Evolutionary conservation across 2,329 filamentous ascomycete species (phyloP).

Genomic region (Aotearoamyces nothofagi): DNA sequence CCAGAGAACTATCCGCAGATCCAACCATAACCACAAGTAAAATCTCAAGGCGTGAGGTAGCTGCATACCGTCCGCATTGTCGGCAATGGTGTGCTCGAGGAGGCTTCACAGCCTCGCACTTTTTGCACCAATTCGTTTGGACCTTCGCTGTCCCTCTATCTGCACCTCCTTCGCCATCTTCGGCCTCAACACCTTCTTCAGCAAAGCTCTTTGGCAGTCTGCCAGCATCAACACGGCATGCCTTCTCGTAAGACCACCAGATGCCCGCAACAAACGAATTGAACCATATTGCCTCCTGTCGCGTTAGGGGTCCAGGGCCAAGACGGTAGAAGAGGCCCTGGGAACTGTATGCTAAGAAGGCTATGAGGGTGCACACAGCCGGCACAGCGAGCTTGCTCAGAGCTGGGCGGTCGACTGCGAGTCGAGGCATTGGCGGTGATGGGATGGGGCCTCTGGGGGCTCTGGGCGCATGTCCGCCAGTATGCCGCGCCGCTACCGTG

Average conservation of each 20-base stretch:
- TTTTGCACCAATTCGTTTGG: conserved; percentile 51
- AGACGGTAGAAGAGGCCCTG: conserved; percentile 55
- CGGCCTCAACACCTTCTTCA: conserved; percentile 14
- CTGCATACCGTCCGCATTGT: conserved; percentile 43
- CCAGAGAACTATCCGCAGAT: conserved; percentile 3
- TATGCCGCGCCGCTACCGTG: no score
- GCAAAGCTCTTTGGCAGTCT: conserved; percentile 24
- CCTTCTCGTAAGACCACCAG: conserved; percentile 53
- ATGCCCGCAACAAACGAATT: conserved; percentile 50
- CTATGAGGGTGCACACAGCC: conserved; percentile 47
- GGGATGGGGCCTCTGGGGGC: no score
- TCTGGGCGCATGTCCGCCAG: no score
- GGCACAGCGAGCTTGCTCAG: conserved; percentile 65
- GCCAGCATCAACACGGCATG: conserved; percentile 42
- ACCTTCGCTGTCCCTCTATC: conserved; percentile 9
- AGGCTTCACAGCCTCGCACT: conserved; percentile 61
- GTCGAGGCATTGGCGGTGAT: no score
- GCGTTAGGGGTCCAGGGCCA: conserved; percentile 42
- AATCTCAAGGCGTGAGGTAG: neutral
- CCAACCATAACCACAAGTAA: no score
- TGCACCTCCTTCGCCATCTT: conserved; percentile 16
- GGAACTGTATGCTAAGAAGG: conserved; percentile 56
- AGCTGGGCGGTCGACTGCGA: no score
- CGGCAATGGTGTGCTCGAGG: conserved; percentile 71
- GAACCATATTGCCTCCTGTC: conserved; percentile 42